Evolutionary conservation across 2,329 filamentous ascomycete genomes (phyloP), one percentile per base, ranked within the genome.

Genomic region (Drechmeria coniospora): DNA sequence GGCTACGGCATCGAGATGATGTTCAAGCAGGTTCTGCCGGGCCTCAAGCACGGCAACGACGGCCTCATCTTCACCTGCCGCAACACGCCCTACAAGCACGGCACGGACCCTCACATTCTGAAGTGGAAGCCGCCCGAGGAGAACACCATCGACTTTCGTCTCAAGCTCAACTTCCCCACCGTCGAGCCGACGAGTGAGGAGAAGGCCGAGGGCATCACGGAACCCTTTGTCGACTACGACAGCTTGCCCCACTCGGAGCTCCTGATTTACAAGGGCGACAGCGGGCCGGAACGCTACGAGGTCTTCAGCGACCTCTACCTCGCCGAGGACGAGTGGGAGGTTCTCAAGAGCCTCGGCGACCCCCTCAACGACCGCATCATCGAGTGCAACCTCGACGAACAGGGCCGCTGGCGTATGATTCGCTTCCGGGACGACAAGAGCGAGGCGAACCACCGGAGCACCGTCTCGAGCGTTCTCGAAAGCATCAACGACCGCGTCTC

Each of bases 91-190:
- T 98, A 98, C 59, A 76, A 77, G 42, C 77, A 79, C 39, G 90
- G 90, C 39, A 98, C 90, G 9, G 90, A 98, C 53, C 71, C 72
- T 27, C 78, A 93, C 50, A 98, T 94, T 36, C 62, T 98, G 21
- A 98, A 98, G 53, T 98, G 90, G 90, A 98, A 98, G 56, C 84
- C 87, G 1, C 82, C 83, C 4, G 66, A 81, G 38, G 90, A 98
- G 51, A 98, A 98, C 57, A 92, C 84, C 0, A 74, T 98, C 40
- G 90, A 98, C 50, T 94, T 93, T 51, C 70, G 79, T 23, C 65
- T 95, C 42, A 70, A 69, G 28, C 65, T 98, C 23, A 63, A 68
- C 9, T 95, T 94, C 44, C 79, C 79, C 0, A 46, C 62, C 1
- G 61, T 78, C n/a, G 67, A 80, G 33, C 77, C 78, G 1, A 69